Evolutionary conservation across 257 asterid genomes (phyloP).

Genomic region (Ocimum tenuiflorum): DNA sequence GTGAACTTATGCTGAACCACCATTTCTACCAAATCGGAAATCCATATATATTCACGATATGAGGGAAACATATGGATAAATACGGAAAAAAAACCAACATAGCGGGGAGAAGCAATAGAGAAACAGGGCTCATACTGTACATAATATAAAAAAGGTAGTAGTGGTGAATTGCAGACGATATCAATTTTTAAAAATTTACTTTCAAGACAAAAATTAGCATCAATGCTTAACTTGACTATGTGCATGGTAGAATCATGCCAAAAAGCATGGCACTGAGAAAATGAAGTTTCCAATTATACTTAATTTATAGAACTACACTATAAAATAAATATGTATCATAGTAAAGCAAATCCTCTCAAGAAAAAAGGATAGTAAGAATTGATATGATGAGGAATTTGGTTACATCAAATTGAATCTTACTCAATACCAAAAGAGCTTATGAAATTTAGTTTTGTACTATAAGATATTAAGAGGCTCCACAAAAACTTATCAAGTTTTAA

Average conservation of each 20-base stretch:
- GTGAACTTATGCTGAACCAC: conserved; percentile 6
- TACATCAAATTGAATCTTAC: neutral
- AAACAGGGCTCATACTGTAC: neutral
- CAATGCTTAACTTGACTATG: neutral
- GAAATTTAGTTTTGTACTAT: neutral
- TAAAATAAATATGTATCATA: neutral
- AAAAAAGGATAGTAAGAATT: conserved; percentile 6
- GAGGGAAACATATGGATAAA: neutral
- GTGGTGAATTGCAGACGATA: neutral
- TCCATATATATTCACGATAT: neutral
- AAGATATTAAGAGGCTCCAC: neutral
- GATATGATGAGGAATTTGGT: neutral
- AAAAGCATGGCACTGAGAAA: neutral
- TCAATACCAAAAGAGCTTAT: neutral
- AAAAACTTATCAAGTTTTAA: neutral
- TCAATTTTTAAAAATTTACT: neutral
- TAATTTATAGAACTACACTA: neutral
- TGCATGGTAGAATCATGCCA: neutral
- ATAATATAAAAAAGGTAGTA: neutral
- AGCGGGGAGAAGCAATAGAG: conserved; percentile 12
- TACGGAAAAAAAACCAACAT: neutral
- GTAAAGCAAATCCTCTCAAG: neutral
- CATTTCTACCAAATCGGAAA: neutral
- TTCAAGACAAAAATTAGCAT: neutral
- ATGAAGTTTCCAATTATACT: neutral